Conservation (phyloP, 169 alveolate species). For the Plasmodium inui region DNA sequence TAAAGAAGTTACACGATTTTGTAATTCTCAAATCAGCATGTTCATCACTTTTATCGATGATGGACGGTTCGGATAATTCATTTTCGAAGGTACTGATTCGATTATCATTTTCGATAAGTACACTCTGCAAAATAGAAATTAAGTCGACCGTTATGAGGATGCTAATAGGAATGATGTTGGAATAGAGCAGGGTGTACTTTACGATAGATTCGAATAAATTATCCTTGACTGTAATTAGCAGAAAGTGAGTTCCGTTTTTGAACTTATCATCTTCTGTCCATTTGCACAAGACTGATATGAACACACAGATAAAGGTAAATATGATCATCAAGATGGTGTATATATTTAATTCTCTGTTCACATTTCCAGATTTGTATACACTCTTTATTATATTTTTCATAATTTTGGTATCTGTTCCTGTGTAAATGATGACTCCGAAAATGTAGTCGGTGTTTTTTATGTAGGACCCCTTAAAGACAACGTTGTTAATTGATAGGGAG, state of each 20-base stretch:
- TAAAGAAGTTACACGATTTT: conserved; percentile 49
- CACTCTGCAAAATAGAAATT: conserved; percentile 61
- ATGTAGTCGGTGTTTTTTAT: conserved; percentile 83
- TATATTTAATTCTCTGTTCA: conserved; percentile 78
- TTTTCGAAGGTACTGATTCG: conserved; percentile 67
- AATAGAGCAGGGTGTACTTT: conserved; percentile 45
- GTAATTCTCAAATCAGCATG: conserved; percentile 20
- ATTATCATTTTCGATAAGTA: conserved; percentile 66
- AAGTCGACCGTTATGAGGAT: conserved; percentile 55
- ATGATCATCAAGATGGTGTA: conserved; percentile 74
- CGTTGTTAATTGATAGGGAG: conserved; percentile 78
- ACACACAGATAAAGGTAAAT: conserved; percentile 53
- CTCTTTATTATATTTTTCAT: conserved; percentile 79
- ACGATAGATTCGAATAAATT: conserved; percentile 52
- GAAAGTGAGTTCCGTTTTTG: conserved; percentile 40
- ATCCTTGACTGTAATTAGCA: conserved; percentile 55
- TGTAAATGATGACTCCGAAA: conserved; percentile 83
- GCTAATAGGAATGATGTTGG: conserved; percentile 70
- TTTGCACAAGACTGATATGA: conserved; percentile 65
- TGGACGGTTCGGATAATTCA: conserved; percentile 52
- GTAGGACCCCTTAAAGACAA: conserved; percentile 84
- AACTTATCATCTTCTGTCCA: conserved; percentile 76
- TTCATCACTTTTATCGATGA: conserved; percentile 28
- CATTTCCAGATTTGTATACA: conserved; percentile 78
- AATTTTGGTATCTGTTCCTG: conserved; percentile 86